Evolutionary conservation across 2,329 filamentous ascomycete species (phyloP), one percentile per base, ranked within the genome.

Genomic region (Fusarium napiforme): DNA sequence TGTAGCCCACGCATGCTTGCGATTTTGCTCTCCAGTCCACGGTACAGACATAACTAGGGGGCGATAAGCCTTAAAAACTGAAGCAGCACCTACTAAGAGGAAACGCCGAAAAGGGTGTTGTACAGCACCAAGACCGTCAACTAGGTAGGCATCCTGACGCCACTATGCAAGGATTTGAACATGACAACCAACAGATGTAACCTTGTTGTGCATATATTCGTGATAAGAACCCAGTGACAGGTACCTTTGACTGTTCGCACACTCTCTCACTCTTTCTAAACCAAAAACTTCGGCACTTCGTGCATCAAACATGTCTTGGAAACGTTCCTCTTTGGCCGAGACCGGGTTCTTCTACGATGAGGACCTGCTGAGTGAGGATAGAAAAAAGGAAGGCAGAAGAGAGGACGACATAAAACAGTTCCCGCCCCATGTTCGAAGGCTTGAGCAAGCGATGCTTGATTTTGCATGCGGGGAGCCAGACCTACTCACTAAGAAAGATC

Each of bases 121-220:
- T 26, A 7, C 26, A 26, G 26, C 26, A 26, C 47, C 18, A 14
- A 18, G 36, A 9, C 10, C 42, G 28, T 28, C 2, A 10, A 12
- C 18, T 8, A 32, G n/a, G 16, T 11, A n/a, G 11, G 37, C 23
- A 55, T 43, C 9, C 10, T 36, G 8, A 23, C 47, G 9, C 23
- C 32, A 53, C n/a, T 9, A 19, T 19, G 58, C 59, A 61, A 26
- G 59, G 59, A 45, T 61, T 1, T 21, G 5, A 34, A 30, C 11
- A 37, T 45, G 37, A 4, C 47, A 45, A 45, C 59, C 59, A 61
- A 61, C 59, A 61, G 37, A 61, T 45, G 47, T 37, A 28, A 61
- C 59, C 30, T 55, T 4, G 19, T 1, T 3, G 4, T 43, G 15
- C 15, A 56, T 45, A 6, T 56, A 55, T 14, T 26, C 1, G 7